phyloP scores from a whole-genome alignment of 1,139 yeast genomes.

The Yamadazyma sp. region DNA sequence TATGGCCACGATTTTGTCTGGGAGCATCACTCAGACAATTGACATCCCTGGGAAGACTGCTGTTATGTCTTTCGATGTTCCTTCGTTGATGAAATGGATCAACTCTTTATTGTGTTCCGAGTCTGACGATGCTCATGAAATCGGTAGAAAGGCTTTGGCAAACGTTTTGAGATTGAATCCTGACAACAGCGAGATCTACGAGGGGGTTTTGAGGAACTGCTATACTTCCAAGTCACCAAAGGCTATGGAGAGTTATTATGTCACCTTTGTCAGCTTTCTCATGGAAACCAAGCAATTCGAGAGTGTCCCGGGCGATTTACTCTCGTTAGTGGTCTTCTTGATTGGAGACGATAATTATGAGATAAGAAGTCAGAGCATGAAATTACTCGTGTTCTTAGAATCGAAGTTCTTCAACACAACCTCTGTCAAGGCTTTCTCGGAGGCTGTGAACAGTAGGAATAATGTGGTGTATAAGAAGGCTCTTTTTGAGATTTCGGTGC shows the following conservation, averaged over 20 bases:
- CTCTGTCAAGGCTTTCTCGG: conserved; percentile 50
- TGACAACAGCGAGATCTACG: conserved; percentile 54
- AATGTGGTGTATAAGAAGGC: conserved; percentile 79
- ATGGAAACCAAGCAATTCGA: conserved; percentile 37
- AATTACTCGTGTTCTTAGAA: conserved; percentile 58
- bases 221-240: conserved; percentile 54
- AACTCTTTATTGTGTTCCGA: conserved; percentile 63
- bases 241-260: conserved; percentile 67
- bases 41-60: conserved; percentile 44
- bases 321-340: conserved; percentile 66
- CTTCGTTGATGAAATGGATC: conserved; percentile 74
- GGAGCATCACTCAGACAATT: conserved; percentile 55
- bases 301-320: conserved; percentile 52
- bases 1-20: conserved; percentile 79
- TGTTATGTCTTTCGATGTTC: conserved; percentile 67
- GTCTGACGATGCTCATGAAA: conserved; percentile 56
- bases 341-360: conserved; percentile 64
- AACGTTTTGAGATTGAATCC: conserved; percentile 65
- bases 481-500: conserved; percentile 63
- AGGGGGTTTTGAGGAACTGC: conserved; percentile 68
- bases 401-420: conserved; percentile 44
- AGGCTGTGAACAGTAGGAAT: conserved; percentile 64
- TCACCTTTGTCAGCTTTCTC: conserved; percentile 66
- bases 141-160: conserved; percentile 73
- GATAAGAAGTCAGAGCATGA: conserved; percentile 64